Conservation (phyloP, 768 basidiomycete species). For the Lentinula lateritia region DNA sequence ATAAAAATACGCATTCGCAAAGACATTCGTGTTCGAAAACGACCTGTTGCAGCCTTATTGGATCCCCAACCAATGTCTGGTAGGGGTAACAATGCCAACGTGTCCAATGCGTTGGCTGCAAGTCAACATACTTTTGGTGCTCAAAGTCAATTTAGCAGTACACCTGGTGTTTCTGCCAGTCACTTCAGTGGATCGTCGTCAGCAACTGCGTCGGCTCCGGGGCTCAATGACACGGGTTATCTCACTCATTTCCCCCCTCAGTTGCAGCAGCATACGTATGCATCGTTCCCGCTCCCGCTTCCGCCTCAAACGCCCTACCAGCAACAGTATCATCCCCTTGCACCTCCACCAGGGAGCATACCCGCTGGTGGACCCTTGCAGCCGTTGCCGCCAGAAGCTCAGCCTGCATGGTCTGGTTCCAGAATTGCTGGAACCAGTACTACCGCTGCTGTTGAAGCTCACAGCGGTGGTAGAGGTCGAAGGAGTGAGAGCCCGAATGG, state of each 20-base stretch:
- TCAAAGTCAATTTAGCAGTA: constrained; percentile 12
- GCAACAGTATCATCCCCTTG: constrained; percentile 1
- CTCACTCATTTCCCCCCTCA: constrained; percentile 17
- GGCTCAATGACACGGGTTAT: constrained; percentile 18
- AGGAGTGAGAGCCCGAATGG: neutral
- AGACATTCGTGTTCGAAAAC: constrained; percentile 80
- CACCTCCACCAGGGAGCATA: constrained; percentile 2
- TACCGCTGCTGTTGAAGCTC: neutral
- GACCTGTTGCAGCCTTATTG: constrained; percentile 29
- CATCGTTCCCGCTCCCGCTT: constrained; percentile 7
- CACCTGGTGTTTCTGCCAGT: constrained; percentile 22
- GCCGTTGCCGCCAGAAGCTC: neutral
- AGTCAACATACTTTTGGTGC: constrained; percentile 11
- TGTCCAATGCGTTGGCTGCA: constrained; percentile 1
- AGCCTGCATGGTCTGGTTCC: neutral
- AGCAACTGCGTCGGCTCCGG: neutral
- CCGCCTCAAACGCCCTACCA: constrained; percentile 20
- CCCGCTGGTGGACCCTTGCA: constrained; percentile 4
- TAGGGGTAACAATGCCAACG: constrained; percentile 7
- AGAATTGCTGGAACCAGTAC: too few relatives aligned
- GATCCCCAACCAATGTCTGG: constrained; percentile 13
- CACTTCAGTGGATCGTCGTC: constrained; percentile 10
- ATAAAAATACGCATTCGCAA: constrained; percentile 94
- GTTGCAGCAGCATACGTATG: constrained; percentile 10
- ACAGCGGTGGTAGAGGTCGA: neutral